phyloP scores from a whole-genome alignment of 495 filamentous ascomycete genomes.

The Penicillium manginii region DNA sequence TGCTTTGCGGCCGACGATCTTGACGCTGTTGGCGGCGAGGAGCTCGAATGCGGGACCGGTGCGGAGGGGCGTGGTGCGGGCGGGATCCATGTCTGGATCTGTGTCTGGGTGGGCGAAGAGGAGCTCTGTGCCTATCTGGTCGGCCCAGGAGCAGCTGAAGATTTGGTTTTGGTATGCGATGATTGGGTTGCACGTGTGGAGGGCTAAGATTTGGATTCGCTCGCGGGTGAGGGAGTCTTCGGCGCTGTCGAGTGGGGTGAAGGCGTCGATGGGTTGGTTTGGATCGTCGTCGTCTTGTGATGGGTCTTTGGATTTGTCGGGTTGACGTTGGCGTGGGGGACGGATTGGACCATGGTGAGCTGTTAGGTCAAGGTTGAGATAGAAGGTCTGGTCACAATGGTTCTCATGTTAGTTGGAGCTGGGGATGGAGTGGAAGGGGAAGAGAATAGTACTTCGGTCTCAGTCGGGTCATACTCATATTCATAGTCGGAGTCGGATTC shows the following conservation, averaged over 20 bases:
- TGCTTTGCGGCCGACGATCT: constrained; percentile 50
- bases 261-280: constrained; percentile 9
- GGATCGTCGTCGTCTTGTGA: constrained; percentile 14
- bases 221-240: constrained; percentile 34
- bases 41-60: constrained; percentile 58
- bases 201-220: constrained; percentile 77
- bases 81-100: constrained; percentile 32
- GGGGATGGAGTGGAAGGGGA: neutral
- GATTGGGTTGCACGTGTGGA: constrained; percentile 73
- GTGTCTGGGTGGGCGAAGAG: constrained; percentile 60
- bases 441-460: constrained; percentile 54
- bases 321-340: constrained; percentile 35
- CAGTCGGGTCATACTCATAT: constrained; percentile 62
- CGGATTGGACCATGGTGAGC: constrained; percentile 47
- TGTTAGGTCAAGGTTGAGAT: constrained; percentile 57
- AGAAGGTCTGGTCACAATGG: constrained; percentile 47
- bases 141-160: constrained; percentile 76
- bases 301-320: constrained; percentile 13
- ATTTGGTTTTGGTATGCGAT: constrained; percentile 74
- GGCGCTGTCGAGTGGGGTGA: constrained; percentile 26
- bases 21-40: constrained; percentile 61
- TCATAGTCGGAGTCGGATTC: constrained; percentile 54
- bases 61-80: constrained; percentile 45
- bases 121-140: constrained; percentile 80
- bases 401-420: constrained; percentile 2